Evolutionary conservation across 139 green algal species (phyloP).

Genomic region (Picochlorum sp.): DNA sequence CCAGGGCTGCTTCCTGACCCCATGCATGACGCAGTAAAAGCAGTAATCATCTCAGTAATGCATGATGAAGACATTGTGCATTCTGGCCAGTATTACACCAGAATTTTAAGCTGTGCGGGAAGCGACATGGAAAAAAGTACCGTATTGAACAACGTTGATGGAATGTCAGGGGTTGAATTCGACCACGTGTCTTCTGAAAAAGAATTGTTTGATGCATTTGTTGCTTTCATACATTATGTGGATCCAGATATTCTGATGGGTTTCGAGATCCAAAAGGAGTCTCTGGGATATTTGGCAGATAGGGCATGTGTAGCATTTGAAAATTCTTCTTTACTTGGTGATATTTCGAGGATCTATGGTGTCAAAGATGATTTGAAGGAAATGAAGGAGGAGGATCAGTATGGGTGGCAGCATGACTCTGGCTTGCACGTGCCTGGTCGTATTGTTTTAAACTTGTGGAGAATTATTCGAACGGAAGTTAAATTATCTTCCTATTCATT

Average conservation of each 20-base stretch:
- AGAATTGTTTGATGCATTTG: slow-evolving; percentile 59
- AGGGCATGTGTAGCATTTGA: slow-evolving; percentile 36
- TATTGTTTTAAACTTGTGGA: slow-evolving; percentile 94
- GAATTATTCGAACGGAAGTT: slow-evolving; percentile 53
- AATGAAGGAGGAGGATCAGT: slow-evolving; percentile 37
- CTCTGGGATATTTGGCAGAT: slow-evolving; percentile 83
- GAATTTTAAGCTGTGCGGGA: slow-evolving; percentile 13
- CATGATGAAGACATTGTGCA: slow-evolving; percentile 42
- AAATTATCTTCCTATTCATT: slow-evolving; percentile 80
- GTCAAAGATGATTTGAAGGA: slow-evolving; percentile 6
- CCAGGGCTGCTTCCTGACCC: slow-evolving; percentile 75
- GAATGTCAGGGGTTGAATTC: slow-evolving; percentile 17
- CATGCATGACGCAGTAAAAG: slow-evolving; percentile 58
- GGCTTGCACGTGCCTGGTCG: slow-evolving; percentile 61
- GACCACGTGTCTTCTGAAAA: slow-evolving; percentile 45
- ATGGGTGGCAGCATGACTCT: slow-evolving; percentile 53
- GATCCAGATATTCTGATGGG: slow-evolving; percentile 92
- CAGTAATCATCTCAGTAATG: slow-evolving; percentile 43
- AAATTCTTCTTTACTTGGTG: slow-evolving; percentile 42
- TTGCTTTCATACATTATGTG: slow-evolving; percentile 43
- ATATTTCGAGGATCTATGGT: slow-evolving; percentile 46
- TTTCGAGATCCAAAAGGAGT: slow-evolving; percentile 78
- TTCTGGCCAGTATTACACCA: slow-evolving; percentile 16
- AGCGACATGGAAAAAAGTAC: neutral
- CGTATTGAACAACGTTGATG: neutral